Evolutionary conservation across 495 filamentous ascomycete species (phyloP), one percentile per base, ranked within the genome.

Genomic region (Talaromyces liani): DNA sequence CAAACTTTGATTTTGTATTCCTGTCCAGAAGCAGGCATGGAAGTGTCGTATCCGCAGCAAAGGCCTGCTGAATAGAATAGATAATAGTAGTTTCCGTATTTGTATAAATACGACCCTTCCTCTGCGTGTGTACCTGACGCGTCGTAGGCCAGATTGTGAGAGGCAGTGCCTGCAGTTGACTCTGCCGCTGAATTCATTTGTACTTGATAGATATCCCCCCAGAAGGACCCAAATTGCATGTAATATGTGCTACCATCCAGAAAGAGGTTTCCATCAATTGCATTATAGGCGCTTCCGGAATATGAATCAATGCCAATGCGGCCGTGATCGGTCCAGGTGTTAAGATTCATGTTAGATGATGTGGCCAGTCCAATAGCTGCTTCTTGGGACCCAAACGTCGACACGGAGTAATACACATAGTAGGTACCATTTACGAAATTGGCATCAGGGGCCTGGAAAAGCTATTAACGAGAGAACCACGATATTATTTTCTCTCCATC

Each of bases 1-100:
- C 88, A 90, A n/a, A 85, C 87, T 71, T 82, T 80, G 71, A 92
- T 87, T 66, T 84, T 85, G 65, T 92, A 92, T 72, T 91, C 89
- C 16, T 76, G 78, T 0, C 88, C 88, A 0, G 73, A 56, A 0
- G 84, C 77, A 3, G 88, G 88, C 58, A 64, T 73, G 36, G 65
- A 72, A 5, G 69, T 64, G 63, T 80, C 79, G 65, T 85, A 86
- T 3, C 82, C 82, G 66, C 89, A 92, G 77, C 89, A 92, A 12
- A 73, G 71, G 0, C 90, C 89, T 16, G 80, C 73, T 31, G 83
- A 87, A 71, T 81, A 90, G 69, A 91, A 90, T 1, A 93, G 76
- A 63, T 90, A 91, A 65, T 87, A 91, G 63, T 85, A 90, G 3
- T 63, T 72, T 1, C 80, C 81, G 25, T 84, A 68, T 63, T 82